phyloP scores from a whole-genome alignment of 2,329 filamentous ascomycete species.

The Beauveria scarabaeidicola region DNA sequence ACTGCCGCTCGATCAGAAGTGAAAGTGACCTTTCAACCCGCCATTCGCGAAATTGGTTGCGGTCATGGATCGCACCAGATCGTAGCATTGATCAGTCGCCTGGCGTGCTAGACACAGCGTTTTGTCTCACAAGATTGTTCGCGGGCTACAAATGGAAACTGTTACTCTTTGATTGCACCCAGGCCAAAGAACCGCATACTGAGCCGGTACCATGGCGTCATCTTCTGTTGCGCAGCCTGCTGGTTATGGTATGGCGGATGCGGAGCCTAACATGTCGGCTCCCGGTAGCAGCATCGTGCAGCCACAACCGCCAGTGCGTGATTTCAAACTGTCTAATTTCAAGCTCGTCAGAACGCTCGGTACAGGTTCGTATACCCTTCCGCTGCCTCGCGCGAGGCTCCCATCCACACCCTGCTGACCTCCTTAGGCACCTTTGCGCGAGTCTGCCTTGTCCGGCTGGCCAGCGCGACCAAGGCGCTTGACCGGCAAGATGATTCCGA shows the following conservation, averaged over 20 bases:
- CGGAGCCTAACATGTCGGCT: background rate
- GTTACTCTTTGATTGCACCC: background rate
- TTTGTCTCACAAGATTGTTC: background rate
- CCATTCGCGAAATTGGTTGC: background rate
- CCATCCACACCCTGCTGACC: background rate
- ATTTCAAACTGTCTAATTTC: conserved; percentile 47
- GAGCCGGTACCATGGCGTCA: background rate
- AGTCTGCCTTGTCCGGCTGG: conserved; percentile 67
- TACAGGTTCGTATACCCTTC: conserved; percentile 46
- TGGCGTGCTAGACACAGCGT: background rate
- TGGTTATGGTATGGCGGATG: background rate
- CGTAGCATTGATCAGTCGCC: background rate
- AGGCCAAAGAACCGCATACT: background rate
- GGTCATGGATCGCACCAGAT: conserved; percentile 4
- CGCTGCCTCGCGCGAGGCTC: conserved; percentile 4
- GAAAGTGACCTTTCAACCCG: background rate
- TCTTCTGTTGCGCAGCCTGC: conserved; percentile 5
- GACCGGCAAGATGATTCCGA: conserved; percentile 28
- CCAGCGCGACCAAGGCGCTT: conserved; percentile 34
- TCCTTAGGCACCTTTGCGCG: conserved; percentile 65
- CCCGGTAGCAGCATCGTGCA: background rate
- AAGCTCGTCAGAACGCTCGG: conserved; percentile 66
- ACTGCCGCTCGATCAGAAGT: background rate
- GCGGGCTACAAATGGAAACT: background rate
- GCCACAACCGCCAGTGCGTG: conserved; percentile 21